phyloP scores from a whole-genome alignment of 441 rosid genomes.

The Euphorbia celastroides region DNA sequence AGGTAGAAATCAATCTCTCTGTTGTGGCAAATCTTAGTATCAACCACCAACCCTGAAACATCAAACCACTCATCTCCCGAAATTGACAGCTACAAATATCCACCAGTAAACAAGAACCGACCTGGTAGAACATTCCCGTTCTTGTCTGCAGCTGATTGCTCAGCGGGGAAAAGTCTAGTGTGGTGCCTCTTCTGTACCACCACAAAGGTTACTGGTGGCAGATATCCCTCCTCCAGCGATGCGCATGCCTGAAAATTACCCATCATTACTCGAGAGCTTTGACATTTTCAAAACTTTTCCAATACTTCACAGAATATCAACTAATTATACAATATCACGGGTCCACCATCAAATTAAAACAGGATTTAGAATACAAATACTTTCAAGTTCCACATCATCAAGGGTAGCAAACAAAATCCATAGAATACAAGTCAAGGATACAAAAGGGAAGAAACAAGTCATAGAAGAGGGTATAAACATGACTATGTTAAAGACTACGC shows the following conservation, averaged over 20 bases:
- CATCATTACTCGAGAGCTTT: neutral
- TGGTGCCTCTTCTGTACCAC: constrained; percentile 31
- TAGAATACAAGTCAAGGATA: too few species aligned
- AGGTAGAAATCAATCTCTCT: constrained; percentile 66
- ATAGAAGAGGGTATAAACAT: too few species aligned
- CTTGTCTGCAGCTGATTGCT: constrained; percentile 29
- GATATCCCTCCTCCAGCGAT: constrained; percentile 49
- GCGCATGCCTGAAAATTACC: constrained; percentile 50
- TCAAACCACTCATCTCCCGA: neutral
- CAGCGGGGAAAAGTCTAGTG: constrained; percentile 55
- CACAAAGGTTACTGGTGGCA: constrained; percentile 71
- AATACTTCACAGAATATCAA: too few species aligned
- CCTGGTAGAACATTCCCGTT: constrained; percentile 83
- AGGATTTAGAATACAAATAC: too few species aligned
- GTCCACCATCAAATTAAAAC: too few species aligned
- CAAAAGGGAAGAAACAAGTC: too few species aligned
- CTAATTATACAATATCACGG: too few species aligned
- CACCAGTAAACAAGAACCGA: constrained; percentile 35
- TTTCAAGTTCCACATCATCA: too few species aligned
- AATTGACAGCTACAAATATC: neutral
- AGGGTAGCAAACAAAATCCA: too few species aligned
- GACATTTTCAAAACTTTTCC: too few species aligned
- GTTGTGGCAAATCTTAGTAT: constrained; percentile 65
- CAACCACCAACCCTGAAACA: constrained; percentile 69
- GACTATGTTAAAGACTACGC: too few species aligned